Percentiles rank a stretch among this genome's conserved stretches.
Evolutionary conservation across 768 basidiomycete genomes (phyloP).

Genomic region (Sporobolomyces roseus): DNA sequence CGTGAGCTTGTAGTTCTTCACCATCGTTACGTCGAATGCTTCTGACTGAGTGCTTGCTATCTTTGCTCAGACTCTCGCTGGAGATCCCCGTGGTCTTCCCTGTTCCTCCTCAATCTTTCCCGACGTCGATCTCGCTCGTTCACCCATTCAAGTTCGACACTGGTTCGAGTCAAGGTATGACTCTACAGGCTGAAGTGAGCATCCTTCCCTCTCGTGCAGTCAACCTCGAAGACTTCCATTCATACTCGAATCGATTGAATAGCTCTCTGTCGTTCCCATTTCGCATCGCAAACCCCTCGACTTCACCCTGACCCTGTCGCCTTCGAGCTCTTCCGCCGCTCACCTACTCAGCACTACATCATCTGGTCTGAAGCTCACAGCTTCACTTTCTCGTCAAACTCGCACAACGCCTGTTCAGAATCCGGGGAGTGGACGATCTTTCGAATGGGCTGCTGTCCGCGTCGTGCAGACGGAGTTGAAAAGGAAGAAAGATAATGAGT

Average conservation of each 20-base stretch:
- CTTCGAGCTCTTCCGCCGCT: background rate
- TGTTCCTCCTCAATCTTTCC: background rate
- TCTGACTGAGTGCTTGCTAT: too few relatives aligned
- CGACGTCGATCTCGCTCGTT: background rate
- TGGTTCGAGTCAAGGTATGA: background rate
- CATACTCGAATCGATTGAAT: background rate
- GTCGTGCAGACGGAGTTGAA: background rate
- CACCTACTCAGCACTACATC: background rate
- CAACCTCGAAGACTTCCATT: too few relatives aligned
- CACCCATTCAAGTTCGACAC: slow-evolving; percentile 25
- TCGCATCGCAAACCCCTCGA: background rate
- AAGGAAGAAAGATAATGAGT: background rate
- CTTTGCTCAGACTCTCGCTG: background rate
- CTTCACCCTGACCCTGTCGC: slow-evolving; percentile 15
- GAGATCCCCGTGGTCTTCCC: slow-evolving; percentile 21
- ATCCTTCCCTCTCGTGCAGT: too few relatives aligned
- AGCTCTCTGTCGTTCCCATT: slow-evolving; percentile 5
- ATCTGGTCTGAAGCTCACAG: background rate
- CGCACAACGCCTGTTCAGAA: slow-evolving; percentile 26
- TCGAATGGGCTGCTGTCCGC: slow-evolving; percentile 14
- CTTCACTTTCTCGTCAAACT: slow-evolving; percentile 10
- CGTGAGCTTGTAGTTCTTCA: background rate
- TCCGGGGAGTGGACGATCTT: background rate
- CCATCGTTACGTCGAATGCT: too few relatives aligned
- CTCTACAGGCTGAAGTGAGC: background rate